Percentiles rank a stretch among this genome's conserved stretches.
These are phyloP conservation scores for Pestalotiopsis sp. DNA, from an alignment of 2,329 filamentous ascomycete species.

Conservation along the genomic window DNA sequence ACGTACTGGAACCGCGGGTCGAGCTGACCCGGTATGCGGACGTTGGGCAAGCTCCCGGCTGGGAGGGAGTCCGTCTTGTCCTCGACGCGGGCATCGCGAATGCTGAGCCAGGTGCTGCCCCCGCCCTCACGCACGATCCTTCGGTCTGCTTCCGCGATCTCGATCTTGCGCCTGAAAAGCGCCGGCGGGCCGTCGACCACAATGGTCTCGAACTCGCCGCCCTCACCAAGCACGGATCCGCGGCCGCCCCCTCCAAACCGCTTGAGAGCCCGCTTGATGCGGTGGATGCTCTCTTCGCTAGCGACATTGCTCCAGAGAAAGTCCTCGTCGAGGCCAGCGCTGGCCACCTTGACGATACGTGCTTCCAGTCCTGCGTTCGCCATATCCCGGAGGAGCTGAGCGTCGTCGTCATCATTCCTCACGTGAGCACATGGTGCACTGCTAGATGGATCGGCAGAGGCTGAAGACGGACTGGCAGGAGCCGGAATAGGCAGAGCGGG, in stretches of 20 bases:
- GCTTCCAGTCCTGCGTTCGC: slow-evolving; percentile 74
- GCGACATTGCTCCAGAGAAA: slow-evolving; percentile 84
- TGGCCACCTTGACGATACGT: slow-evolving; percentile 94
- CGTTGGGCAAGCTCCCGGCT: slow-evolving; percentile 14
- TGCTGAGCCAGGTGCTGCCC: slow-evolving; percentile 72
- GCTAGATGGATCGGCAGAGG: slow-evolving; percentile 20
- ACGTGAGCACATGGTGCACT: slow-evolving; percentile 16
- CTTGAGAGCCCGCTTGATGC: slow-evolving; percentile 55
- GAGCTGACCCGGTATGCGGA: slow-evolving; percentile 65
- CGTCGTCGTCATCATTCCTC: slow-evolving; percentile 39
- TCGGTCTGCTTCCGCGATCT: slow-evolving; percentile 56
- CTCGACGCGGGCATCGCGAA: slow-evolving; percentile 58
- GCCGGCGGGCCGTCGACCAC: slow-evolving; percentile 76
- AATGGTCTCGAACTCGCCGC: slow-evolving; percentile 94
- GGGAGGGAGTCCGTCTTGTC: slow-evolving; percentile 33
- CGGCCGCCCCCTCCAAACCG: slow-evolving; percentile 67
- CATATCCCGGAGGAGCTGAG: slow-evolving; percentile 80
- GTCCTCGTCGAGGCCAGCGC: slow-evolving; percentile 78
- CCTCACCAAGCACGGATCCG: slow-evolving; percentile 83
- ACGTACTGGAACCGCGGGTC: slow-evolving; percentile 60
- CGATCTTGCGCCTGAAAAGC: slow-evolving; percentile 74
- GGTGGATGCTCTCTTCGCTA: slow-evolving; percentile 47
- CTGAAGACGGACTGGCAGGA: slow-evolving; percentile 31
- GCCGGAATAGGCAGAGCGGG: slow-evolving; percentile 60
- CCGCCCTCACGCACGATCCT: slow-evolving; percentile 67